A percentile compares a stretch with the other conserved stretches of the same genome.
Conservation (phyloP, 768 basidiomycete species). For the Tylopilus vinaceipallidus region DNA sequence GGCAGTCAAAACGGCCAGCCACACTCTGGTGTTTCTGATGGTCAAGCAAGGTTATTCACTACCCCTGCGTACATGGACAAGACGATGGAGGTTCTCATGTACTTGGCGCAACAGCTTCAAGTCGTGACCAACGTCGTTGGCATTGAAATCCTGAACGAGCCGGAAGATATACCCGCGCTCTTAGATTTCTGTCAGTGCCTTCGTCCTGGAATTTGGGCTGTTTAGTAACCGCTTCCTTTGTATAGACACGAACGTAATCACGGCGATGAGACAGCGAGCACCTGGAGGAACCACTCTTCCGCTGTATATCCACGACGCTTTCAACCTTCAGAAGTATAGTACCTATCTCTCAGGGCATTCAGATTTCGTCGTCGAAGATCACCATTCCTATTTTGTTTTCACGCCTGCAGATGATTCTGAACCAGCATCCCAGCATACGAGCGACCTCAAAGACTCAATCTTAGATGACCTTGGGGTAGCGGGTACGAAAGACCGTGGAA, state of each 20-base stretch:
- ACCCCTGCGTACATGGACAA: slow-evolving; percentile 34
- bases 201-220: too few species aligned
- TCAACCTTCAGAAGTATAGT: slow-evolving; percentile 41
- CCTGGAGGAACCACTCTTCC: slow-evolving; percentile 43
- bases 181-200: slow-evolving; percentile 32
- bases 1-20: slow-evolving; percentile 46
- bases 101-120: slow-evolving; percentile 31
- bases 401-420: slow-evolving; percentile 48
- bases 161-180: slow-evolving; percentile 46
- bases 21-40: slow-evolving; percentile 38
- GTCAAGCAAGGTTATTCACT: slow-evolving; percentile 38
- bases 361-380: slow-evolving; percentile 71
- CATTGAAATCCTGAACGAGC: slow-evolving; percentile 58
- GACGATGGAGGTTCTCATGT: slow-evolving; percentile 42
- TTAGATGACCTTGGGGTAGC: slow-evolving; percentile 17
- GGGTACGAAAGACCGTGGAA: slow-evolving; percentile 34
- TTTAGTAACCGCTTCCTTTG: neutral
- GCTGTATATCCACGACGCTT: slow-evolving; percentile 68
- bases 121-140: slow-evolving; percentile 53
- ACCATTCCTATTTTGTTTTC: slow-evolving; percentile 74
- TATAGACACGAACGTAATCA: slow-evolving; percentile 20
- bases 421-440: slow-evolving; percentile 44
- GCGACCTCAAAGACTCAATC: slow-evolving; percentile 31
- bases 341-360: slow-evolving; percentile 45
- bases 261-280: slow-evolving; percentile 20